Conservation (phyloP, 83 land plant species). For the Diphasiastrum complanatum region DNA sequence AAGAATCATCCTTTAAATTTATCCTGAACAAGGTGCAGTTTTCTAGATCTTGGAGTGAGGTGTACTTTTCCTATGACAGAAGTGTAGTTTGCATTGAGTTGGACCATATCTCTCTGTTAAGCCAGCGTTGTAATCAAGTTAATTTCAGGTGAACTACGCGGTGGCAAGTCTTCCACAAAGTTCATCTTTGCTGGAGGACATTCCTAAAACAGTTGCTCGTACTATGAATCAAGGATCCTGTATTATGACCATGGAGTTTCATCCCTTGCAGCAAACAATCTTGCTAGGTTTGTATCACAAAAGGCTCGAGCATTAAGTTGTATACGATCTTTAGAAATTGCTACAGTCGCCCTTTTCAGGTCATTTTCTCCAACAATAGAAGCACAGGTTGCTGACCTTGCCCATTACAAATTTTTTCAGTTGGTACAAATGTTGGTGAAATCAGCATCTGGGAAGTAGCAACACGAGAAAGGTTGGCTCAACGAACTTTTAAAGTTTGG, state of each 20-base stretch:
- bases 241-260: constrained; percentile 25
- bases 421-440: constrained; percentile 97
- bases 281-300: constrained; percentile 7
- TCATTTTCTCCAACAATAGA: neutral
- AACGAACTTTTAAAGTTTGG: constrained; percentile 82
- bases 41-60: no score
- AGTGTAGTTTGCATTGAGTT: no score
- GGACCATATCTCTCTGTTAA: no score
- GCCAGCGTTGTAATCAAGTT: no score
- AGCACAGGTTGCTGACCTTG: neutral
- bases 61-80: no score
- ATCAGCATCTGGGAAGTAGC: constrained; percentile 82
- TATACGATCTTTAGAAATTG: no score
- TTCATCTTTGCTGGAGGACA: constrained; percentile 5
- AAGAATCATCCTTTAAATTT: no score
- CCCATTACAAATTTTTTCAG: constrained; percentile 25
- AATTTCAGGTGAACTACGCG: constrained; percentile 13
- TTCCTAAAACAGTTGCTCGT: constrained; percentile 24
- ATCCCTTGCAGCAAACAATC: constrained; percentile 20
- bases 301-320: neutral
- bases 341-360: no score
- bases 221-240: constrained; percentile 18
- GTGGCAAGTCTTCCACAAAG: constrained; percentile 8
- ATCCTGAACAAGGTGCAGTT: no score
- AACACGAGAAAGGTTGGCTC: constrained; percentile 53